Base-by-base conservation (phyloP, 345 rosid species). In the Odontarrhena argentea region DNA sequence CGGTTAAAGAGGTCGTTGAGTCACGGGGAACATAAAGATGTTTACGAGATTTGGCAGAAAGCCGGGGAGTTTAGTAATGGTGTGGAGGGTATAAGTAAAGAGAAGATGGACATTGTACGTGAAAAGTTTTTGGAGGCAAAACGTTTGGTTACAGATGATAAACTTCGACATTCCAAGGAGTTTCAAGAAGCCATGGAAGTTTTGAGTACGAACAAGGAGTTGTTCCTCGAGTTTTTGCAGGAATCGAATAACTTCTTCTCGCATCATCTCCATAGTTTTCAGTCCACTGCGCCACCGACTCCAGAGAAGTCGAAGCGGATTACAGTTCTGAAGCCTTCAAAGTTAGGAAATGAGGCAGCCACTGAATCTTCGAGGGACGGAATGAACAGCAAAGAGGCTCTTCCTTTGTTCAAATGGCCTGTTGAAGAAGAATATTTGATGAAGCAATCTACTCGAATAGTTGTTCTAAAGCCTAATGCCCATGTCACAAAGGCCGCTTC, bases 111-210 rank as follows among this genome's bases (percentile, higher is more conserved):
- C 62, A 74, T 86, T 60, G 87, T 94, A 64, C 93, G 93, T 40
- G 87, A 85, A 48, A 93, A 90, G 81, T 93, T 94, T 77, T 71
- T 77, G 76, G 97, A 91, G 69, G 94, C 89, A n/a, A 94, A 94
- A 65, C 85, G 86, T 58, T 74, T 94, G 74, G 92, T 85, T 10
- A 82, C 91, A 26, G 88, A 94, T 60, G 92, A 92, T 67, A 89
- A 84, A 65, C 91, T 87, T 63, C 76, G 97, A 35, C 86, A 83
- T 68, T 84, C 96, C 42, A 84, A 82, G 72, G 93, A 91, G 76
- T 94, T 91, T 74, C 88, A 77, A 66, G 93, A 88, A 61, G 97
- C 97, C 55, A 71, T 94, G 65, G 96, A 88, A 57, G 84, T 91
- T 72, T 79, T 91, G 62, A 91, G 88, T 66, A 76, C 86, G 6